Percentiles rank a stretch among this genome's conserved stretches.
phyloP scores from a whole-genome alignment of 306 rosid species.

The Rubus idaeus region DNA sequence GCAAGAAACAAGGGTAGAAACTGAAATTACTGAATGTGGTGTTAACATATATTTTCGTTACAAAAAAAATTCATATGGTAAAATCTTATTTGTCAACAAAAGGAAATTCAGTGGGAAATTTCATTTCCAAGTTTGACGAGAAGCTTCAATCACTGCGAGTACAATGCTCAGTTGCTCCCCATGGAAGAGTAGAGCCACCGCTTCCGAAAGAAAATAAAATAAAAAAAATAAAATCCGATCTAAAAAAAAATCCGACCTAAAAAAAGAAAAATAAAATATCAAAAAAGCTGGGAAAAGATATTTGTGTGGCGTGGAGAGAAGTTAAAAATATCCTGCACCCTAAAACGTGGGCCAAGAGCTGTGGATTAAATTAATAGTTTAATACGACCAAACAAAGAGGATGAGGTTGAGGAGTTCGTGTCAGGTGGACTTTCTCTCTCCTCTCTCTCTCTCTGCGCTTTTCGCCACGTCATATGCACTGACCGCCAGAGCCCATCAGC shows the following conservation, averaged over 20 bases:
- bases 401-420: not conserved
- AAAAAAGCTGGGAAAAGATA: constrained; percentile 3
- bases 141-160: no score
- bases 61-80: no score
- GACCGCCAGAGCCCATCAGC: not conserved
- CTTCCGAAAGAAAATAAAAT: not conserved
- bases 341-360: constrained; percentile 24
- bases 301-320: constrained; percentile 12
- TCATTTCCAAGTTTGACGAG: no score
- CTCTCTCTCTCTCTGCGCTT: not conserved
- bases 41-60: no score
- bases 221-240: no score
- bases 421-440: not conserved
- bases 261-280: not conserved
- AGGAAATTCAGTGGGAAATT: no score
- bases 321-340: constrained; percentile 34
- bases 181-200: no score
- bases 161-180: no score
- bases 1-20: no score
- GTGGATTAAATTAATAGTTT: constrained; percentile 28
- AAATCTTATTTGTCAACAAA: no score
- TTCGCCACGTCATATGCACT: not conserved
- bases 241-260: not conserved
- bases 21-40: no score
- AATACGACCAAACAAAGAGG: not conserved